Evolutionary conservation across 2,329 filamentous ascomycete genomes (phyloP), one percentile per base, ranked within the genome.

Genomic region (Rugonectria rugulosa): DNA sequence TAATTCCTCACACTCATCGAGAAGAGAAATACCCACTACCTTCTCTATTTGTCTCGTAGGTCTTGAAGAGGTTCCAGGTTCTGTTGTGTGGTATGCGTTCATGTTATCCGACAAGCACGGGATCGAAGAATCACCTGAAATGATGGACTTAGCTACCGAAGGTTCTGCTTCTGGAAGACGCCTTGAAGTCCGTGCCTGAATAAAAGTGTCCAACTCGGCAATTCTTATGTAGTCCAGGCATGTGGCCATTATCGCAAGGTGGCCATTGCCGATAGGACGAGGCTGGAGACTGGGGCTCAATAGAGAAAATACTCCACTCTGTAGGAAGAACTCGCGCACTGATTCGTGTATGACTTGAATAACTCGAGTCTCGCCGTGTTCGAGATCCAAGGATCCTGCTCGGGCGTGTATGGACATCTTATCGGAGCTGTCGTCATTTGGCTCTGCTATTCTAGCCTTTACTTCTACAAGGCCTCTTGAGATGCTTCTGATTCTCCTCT

Each of bases 401-500:
- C 46, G 31, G 5, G 50, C 59, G 11, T 14, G 12, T 0, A 60
- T 10, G 1, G 61, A 63, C 2, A 44, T 26, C 0, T 20, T 3
- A 1, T 44, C 43, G 3, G 23, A 3, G 8, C 7, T 21, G 8
- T 41, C n/a, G 1, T 36, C 32, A 10, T 42, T 26, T 11, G n/a
- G 6, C 2, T 47, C 47, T 5, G 24, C 21, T 11, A 8, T 36
- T 14, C 14, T 6, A 2, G 9, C n/a, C 9, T 19, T 59, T 5
- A 64, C 40, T 7, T 64, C 57, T 0, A 64, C 3, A 6, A 64
- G 24, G 0, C 60, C 61, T 3, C 14, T 40, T 0, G 61, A 61
- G 2, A 63, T 1, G 3, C 3, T 31, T 14, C 26, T 59, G 5
- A 64, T 59, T 11, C 53, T 21, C 7, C 55, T 54, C 19, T 53